These are phyloP conservation scores for Scutellaria minor DNA, from an alignment of 257 asterid species.

Conservation along the genomic window DNA sequence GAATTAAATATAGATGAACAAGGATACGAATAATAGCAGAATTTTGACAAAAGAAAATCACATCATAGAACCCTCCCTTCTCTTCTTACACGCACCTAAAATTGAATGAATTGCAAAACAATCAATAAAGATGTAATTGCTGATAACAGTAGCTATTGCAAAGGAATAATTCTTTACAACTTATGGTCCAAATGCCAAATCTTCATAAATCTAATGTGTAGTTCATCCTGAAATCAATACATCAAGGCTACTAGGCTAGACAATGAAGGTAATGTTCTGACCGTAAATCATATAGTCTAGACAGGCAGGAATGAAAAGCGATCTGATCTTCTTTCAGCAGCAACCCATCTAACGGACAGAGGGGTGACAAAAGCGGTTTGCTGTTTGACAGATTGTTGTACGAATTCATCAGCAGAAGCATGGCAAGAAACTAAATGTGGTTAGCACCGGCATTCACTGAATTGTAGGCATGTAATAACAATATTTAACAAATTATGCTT, in stretches of 20 bases:
- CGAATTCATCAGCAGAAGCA: constrained; percentile 17
- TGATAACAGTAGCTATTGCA: not conserved
- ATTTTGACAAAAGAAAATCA: too few relatives aligned
- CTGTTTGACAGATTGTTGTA: not conserved
- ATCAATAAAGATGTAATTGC: too few relatives aligned
- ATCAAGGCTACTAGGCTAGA: not conserved
- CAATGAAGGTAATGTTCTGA: not conserved
- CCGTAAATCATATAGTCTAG: not conserved
- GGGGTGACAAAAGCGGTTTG: not conserved
- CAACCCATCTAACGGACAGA: constrained; percentile 25
- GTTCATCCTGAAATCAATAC: constrained; percentile 5
- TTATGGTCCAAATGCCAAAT: not conserved
- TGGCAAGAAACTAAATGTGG: constrained; percentile 5
- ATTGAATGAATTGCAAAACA: too few relatives aligned
- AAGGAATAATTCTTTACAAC: too few relatives aligned
- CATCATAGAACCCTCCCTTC: too few relatives aligned
- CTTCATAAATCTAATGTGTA: not conserved
- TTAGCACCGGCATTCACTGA: constrained; percentile 1
- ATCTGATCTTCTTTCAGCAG: constrained; percentile 32
- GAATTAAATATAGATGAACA: too few relatives aligned
- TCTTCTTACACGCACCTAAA: too few relatives aligned
- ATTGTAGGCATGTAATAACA: constrained; percentile 15
- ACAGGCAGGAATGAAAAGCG: not conserved
- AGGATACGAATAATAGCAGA: too few relatives aligned
- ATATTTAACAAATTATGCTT: constrained; percentile 3